These are phyloP conservation scores for Paraphaeosphaeria minitans DNA, from an alignment of 2,329 filamentous ascomycete genomes.

Conservation along the genomic window DNA sequence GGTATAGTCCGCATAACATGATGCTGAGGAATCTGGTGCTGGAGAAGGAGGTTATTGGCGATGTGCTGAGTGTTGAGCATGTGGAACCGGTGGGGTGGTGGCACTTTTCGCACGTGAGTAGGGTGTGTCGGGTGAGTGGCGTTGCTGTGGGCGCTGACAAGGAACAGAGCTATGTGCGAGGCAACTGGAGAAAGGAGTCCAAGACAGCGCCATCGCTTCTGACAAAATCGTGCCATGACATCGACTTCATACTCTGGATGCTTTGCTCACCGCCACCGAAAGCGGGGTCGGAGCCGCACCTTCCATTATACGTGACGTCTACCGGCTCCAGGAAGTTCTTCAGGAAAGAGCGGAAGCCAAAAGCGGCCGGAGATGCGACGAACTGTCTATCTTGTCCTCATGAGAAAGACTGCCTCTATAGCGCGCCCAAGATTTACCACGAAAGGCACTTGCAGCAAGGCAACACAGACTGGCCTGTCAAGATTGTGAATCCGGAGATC, in stretches of 20 bases:
- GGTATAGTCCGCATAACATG: constrained; percentile 93
- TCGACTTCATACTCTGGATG: constrained; percentile 91
- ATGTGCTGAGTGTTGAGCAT: constrained; percentile 84
- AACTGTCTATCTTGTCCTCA: constrained; percentile 85
- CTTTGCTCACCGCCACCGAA: constrained; percentile 71
- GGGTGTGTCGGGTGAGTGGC: background rate
- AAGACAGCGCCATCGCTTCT: constrained; percentile 80
- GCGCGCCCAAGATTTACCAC: constrained; percentile 81
- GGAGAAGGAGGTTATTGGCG: constrained; percentile 76
- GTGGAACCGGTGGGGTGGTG: constrained; percentile 95
- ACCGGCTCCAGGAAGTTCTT: constrained; percentile 80
- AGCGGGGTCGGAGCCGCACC: constrained; percentile 62
- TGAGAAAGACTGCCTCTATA: constrained; percentile 80
- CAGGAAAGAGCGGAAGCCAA: constrained; percentile 74
- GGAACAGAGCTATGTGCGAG: constrained; percentile 52
- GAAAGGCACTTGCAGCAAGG: constrained; percentile 69
- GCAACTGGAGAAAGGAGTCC: constrained; percentile 88
- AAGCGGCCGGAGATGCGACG: constrained; percentile 73
- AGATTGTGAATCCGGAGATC: constrained; percentile 89
- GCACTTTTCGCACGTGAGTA: constrained; percentile 69
- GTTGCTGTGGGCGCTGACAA: background rate
- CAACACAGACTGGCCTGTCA: constrained; percentile 79
- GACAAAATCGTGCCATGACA: constrained; percentile 95
- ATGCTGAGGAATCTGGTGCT: constrained; percentile 78
- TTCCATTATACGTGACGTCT: constrained; percentile 77